Conservation (phyloP, 2,329 filamentous ascomycete species). For the Penicillium sp. region DNA sequence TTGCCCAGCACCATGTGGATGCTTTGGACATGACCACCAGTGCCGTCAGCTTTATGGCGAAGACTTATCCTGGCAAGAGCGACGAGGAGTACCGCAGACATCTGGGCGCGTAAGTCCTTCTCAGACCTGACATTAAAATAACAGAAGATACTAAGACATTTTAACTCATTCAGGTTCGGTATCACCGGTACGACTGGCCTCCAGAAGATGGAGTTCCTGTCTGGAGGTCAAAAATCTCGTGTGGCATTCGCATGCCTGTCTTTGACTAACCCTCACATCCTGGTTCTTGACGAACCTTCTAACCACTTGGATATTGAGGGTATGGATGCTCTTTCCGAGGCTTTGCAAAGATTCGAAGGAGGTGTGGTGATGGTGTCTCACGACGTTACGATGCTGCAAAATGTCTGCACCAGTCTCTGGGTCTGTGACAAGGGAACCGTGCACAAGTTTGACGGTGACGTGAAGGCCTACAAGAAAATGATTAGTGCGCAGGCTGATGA, state of each 20-base stretch:
- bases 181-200: constrained; percentile 92
- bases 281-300: constrained; percentile 96
- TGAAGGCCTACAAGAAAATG: constrained; percentile 96
- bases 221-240: constrained; percentile 96
- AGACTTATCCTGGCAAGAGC: constrained; percentile 79
- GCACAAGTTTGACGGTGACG: constrained; percentile 91
- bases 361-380: constrained; percentile 98
- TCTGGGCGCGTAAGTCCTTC: constrained; percentile 71
- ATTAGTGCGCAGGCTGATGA: constrained; percentile 85
- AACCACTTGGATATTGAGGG: constrained; percentile 99
- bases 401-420: constrained; percentile 91
- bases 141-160: background rate
- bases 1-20: constrained; percentile 97
- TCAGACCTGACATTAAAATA: background rate
- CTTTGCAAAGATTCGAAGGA: constrained; percentile 80
- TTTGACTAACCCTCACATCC: constrained; percentile 88
- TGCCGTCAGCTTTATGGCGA: constrained; percentile 94
- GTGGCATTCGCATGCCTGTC: constrained; percentile 97
- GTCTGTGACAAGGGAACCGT: constrained; percentile 92
- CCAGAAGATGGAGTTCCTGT: constrained; percentile 90
- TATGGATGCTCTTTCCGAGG: constrained; percentile 89
- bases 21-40: constrained; percentile 83
- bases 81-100: constrained; percentile 97
- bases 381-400: constrained; percentile 98
- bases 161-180: constrained; percentile 47